A percentile compares a stretch with the other conserved stretches of the same genome.
Evolutionary conservation across 345 rosid genomes (phyloP).

Genomic region (Diplotaxis tenuifolia): DNA sequence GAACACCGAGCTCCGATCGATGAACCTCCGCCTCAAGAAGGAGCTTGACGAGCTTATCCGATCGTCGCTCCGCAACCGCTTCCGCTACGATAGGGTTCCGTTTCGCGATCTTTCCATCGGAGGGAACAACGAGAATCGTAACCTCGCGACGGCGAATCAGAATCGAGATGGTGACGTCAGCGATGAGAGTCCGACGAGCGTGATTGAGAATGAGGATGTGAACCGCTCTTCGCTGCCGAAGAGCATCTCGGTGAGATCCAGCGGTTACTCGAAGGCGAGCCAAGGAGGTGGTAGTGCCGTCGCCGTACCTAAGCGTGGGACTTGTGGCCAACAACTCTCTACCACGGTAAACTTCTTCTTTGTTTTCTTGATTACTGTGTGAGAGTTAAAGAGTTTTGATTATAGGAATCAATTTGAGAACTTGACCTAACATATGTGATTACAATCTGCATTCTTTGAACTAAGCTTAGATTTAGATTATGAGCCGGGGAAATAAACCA

Average conservation of each 20-base stretch:
- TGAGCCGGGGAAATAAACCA: too few species aligned
- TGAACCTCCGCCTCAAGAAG: constrained; percentile 50
- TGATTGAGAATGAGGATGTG: constrained; percentile 41
- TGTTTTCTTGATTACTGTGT: constrained; percentile 8
- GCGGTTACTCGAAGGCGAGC: constrained; percentile 49
- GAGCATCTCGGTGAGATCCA: constrained; percentile 78
- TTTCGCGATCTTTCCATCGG: constrained; percentile 41
- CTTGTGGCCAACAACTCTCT: constrained; percentile 41
- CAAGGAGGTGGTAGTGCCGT: constrained; percentile 15
- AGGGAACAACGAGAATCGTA: constrained; percentile 29
- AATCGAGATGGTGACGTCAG: constrained; percentile 36
- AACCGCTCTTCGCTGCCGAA: constrained; percentile 61
- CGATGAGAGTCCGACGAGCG: constrained; percentile 45
- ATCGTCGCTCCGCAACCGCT: constrained; percentile 43
- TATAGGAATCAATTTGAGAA: too few species aligned
- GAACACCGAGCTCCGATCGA: constrained; percentile 61
- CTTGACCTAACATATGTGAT: too few species aligned
- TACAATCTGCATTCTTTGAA: neutral
- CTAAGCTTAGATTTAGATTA: neutral
- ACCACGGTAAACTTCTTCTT: constrained; percentile 29
- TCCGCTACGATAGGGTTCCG: constrained; percentile 28
- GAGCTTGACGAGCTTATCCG: constrained; percentile 40
- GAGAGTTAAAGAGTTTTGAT: neutral
- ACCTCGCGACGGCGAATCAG: constrained; percentile 24
- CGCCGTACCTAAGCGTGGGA: constrained; percentile 37